Percentiles rank a stretch among this genome's conserved stretches.
Evolutionary conservation across 1,284 basidiomycete species (phyloP).

Genomic region (Psilocybe mexicana): DNA sequence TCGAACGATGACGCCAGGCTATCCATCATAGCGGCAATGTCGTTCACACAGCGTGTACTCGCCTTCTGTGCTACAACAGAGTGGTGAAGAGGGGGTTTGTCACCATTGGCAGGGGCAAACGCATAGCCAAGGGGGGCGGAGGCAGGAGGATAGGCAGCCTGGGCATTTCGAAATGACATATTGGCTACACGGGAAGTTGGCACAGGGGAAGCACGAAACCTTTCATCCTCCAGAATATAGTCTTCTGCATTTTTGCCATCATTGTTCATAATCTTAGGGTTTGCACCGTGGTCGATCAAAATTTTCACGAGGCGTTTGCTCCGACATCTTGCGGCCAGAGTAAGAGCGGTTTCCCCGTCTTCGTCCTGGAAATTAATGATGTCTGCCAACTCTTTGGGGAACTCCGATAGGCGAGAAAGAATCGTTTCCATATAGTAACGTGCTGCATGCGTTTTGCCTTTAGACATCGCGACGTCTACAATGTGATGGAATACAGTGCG

Average conservation of each 20-base stretch:
- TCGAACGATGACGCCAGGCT: conserved; percentile 93
- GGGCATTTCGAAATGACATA: conserved; percentile 71
- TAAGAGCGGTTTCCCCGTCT: conserved; percentile 97
- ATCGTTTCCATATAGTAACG: conserved; percentile 99
- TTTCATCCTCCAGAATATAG: conserved; percentile 98
- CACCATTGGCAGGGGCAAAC: conserved; percentile 51
- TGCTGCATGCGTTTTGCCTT: conserved; percentile 96
- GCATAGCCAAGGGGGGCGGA: conserved; percentile 40
- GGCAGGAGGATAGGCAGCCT: conserved; percentile 52
- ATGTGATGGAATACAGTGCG: conserved; percentile 99
- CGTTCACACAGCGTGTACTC: conserved; percentile 81
- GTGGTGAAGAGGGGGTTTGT: conserved; percentile 78
- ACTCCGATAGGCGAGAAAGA: conserved; percentile 87
- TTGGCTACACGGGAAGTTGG: conserved; percentile 63
- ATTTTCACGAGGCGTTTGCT: conserved; percentile 97
- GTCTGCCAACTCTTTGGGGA: conserved; percentile 95
- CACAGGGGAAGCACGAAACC: conserved; percentile 89
- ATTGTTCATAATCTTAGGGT: conserved; percentile 93
- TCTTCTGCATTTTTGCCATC: conserved; percentile 99
- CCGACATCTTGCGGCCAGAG: conserved; percentile 94
- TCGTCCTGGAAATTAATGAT: conserved; percentile 99
- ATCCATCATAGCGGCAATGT: conserved; percentile 87
- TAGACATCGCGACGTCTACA: conserved; percentile 97
- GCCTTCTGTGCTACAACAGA: conserved; percentile 88
- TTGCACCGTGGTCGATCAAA: conserved; percentile 94